phyloP scores from a whole-genome alignment of 169 alveolate species.

The Eimeria zaria region DNA sequence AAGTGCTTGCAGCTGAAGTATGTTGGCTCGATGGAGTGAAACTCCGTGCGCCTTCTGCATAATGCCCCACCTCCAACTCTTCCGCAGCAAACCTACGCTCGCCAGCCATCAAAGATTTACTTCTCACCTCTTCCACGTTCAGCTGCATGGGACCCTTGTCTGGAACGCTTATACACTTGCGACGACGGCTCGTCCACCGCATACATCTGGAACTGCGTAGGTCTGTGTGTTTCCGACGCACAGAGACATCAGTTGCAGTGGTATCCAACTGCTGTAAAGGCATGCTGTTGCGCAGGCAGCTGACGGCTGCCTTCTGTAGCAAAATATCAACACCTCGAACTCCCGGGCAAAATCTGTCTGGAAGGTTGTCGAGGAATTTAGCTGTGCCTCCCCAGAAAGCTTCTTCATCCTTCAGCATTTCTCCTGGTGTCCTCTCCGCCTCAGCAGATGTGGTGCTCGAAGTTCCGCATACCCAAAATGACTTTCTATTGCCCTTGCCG shows the following conservation, averaged over 20 bases:
- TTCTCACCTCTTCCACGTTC: background rate
- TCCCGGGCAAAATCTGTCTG: constrained; percentile 64
- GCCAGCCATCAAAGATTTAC: background rate
- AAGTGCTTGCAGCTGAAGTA: background rate
- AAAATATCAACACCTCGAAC: constrained; percentile 36
- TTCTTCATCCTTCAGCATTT: background rate
- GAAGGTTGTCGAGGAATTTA: background rate
- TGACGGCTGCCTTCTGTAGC: constrained; percentile 31
- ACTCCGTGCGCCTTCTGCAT: background rate
- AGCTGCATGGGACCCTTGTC: background rate
- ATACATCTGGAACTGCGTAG: background rate
- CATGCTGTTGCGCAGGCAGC: constrained; percentile 30
- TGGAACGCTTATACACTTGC: background rate
- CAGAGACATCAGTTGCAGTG: constrained; percentile 1
- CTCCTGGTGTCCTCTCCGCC: background rate
- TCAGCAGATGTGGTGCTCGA: background rate
- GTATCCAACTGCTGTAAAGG: constrained; percentile 15
- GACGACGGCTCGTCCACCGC: background rate
- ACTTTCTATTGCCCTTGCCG: background rate
- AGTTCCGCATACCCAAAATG: constrained; percentile 1
- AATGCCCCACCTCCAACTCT: background rate
- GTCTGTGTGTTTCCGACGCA: background rate
- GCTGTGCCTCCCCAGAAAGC: background rate
- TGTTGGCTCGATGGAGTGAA: background rate
- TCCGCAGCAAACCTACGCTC: constrained; percentile 5